Conservation (phyloP, 805 yeast species). For the Myxozyma vanderwaltii region DNA sequence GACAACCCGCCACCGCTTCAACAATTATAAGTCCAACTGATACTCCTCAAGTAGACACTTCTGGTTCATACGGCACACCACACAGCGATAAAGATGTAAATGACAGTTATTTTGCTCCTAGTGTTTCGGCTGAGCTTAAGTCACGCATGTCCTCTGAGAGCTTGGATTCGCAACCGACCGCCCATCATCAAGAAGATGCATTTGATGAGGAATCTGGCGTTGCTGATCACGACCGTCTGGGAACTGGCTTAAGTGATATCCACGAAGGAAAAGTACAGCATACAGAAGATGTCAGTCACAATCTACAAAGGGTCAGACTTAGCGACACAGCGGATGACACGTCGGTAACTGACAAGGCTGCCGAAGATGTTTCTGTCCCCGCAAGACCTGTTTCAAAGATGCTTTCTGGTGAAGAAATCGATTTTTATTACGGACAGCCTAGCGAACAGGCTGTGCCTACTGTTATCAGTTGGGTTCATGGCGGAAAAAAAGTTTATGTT, state of each 20-base stretch:
- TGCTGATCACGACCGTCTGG: conserved; percentile 3
- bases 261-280: neutral
- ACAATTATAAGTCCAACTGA: conserved; percentile 1
- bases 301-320: conserved; percentile 11
- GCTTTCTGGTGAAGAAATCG: conserved; percentile 43
- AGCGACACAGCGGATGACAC: conserved; percentile 19
- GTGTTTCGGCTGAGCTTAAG: neutral
- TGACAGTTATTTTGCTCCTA: conserved; percentile 1
- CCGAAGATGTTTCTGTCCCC: conserved; percentile 37
- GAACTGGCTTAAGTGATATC: neutral
- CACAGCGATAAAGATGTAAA: neutral
- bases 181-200: conserved; percentile 25
- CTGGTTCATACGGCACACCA: neutral
- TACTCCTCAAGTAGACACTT: neutral
- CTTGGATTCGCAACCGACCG: conserved; percentile 23
- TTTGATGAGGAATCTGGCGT: conserved; percentile 14
- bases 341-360: conserved; percentile 12
- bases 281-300: neutral
- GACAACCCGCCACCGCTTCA: conserved; percentile 12
- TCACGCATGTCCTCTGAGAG: conserved; percentile 23
- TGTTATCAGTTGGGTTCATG: conserved; percentile 89
- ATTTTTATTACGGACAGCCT: conserved; percentile 34
- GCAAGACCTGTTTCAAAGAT: conserved; percentile 41
- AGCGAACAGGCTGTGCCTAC: conserved; percentile 47
- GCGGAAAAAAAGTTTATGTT: conserved; percentile 93